Evolutionary conservation across 805 yeast species (phyloP), one percentile per base, ranked within the genome.

Genomic region (Pichia phayaonensis): DNA sequence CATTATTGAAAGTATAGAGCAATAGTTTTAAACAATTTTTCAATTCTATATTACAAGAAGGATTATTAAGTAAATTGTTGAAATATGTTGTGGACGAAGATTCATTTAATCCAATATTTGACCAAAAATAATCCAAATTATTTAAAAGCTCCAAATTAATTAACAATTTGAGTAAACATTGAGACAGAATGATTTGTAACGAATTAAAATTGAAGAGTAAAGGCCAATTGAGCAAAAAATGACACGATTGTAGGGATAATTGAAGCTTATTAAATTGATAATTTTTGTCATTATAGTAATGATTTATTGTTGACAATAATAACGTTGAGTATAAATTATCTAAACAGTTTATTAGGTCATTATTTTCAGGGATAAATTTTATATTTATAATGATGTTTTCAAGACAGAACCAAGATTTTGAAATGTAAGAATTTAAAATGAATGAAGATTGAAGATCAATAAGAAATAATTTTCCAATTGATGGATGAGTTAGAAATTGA

Each of bases 391-490:
- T 62, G 3, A 59, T 55, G 44, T 66, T 65, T 39, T 64, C 64
- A 45, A 66, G 45, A 42, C 70, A 67, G 48, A 66, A 63, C 70
- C 70, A 67, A 2, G 60, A 48, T 46, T 66, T 56, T 20, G 58
- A 54, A 2, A 65, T 56, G 15, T 57, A 50, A 27, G 59, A 60
- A 38, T 67, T 66, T 2, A 66, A 22, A 12, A 54, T 45, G 22
- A 58, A 54, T 1, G 57, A 50, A 7, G 54, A 51, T 24, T 60
- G 61, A 2, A 57, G 48, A 18, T 61, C 58, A 4, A 60, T 44
- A 42, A 58, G 53, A 24, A 64, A 57, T 2, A 53, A 36, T 4
- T 56, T 50, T 16, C 46, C 47, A 10, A 64, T 43, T 10, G 57
- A 56, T 1, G 58, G 56, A 39, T 66, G 63, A 2, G 62, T 48